A percentile compares a stretch with the other conserved stretches of the same genome.
phyloP scores from a whole-genome alignment of 805 yeast genomes.

The Candida insectalens region DNA sequence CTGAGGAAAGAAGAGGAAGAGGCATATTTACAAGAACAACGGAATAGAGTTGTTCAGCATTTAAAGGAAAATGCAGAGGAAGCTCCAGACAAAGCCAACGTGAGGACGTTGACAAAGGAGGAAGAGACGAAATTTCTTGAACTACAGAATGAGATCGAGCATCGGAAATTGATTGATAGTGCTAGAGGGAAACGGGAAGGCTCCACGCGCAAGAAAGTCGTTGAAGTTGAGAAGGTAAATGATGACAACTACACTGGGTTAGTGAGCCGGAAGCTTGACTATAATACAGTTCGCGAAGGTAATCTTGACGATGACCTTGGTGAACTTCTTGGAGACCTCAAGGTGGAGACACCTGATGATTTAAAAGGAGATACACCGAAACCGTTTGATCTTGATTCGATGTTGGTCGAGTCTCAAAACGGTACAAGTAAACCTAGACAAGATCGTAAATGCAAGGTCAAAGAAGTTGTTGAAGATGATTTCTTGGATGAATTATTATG shows the following conservation, averaged over 20 bases:
- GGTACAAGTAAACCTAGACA: neutral
- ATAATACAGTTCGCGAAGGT: neutral
- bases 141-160: slow-evolving; percentile 9
- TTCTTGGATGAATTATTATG: neutral
- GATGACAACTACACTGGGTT: neutral
- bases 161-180: slow-evolving; percentile 8
- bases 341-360: neutral
- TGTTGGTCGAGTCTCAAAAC: neutral
- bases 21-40: slow-evolving; percentile 6
- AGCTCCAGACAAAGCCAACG: slow-evolving; percentile 2
- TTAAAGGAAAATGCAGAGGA: neutral
- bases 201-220: neutral
- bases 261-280: neutral
- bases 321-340: neutral
- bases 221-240: neutral
- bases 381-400: neutral
- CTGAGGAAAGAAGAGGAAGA: slow-evolving; percentile 7
- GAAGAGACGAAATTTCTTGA: slow-evolving; percentile 8
- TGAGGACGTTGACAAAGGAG: slow-evolving; percentile 9
- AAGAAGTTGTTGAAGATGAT: neutral
- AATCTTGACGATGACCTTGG: neutral
- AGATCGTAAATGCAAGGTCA: neutral
- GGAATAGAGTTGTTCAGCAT: neutral
- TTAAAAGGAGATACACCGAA: neutral
- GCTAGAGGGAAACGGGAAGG: neutral